These are phyloP conservation scores for Rhodotorula paludigena DNA, from an alignment of 768 basidiomycete species.

Conservation along the genomic window DNA sequence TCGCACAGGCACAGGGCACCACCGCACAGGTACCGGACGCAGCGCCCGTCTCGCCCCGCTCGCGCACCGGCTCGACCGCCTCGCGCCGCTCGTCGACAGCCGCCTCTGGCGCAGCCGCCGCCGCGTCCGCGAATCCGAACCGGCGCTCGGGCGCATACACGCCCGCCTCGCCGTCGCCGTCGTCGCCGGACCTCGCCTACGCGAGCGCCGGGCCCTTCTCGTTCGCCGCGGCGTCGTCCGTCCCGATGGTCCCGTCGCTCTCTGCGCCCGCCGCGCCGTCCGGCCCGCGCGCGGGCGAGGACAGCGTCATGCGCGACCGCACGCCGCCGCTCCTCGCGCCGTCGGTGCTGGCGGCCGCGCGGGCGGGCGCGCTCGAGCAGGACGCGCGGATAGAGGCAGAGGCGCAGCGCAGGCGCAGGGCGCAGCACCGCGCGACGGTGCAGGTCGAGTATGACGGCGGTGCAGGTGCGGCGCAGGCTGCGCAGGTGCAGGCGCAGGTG, in stretches of 20 bases:
- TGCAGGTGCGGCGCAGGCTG: background rate
- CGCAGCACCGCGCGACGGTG: conserved; percentile 73
- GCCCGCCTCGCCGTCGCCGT: conserved; percentile 19
- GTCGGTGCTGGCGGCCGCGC: background rate
- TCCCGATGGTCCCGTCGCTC: conserved; percentile 26
- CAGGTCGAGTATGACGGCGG: conserved; percentile 88
- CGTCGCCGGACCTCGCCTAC: conserved; percentile 23
- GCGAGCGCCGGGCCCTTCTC: conserved; percentile 38
- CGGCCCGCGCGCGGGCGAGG: background rate
- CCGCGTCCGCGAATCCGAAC: conserved; percentile 12
- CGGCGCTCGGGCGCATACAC: conserved; percentile 24
- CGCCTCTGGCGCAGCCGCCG: too few species aligned
- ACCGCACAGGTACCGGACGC: conserved; percentile 23
- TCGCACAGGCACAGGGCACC: background rate
- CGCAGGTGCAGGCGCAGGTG: too few species aligned
- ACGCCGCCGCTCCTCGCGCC: background rate
- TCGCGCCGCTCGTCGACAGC: conserved; percentile 1
- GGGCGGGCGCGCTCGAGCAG: background rate
- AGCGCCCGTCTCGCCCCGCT: conserved; percentile 12
- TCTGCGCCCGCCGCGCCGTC: conserved; percentile 15
- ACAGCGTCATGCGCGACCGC: conserved; percentile 29
- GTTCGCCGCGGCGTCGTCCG: conserved; percentile 5
- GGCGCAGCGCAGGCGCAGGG: conserved; percentile 50
- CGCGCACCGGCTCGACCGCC: conserved; percentile 17
- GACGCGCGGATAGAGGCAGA: background rate